phyloP scores from a whole-genome alignment of 2,329 filamentous ascomycete genomes.

The Trichophyton benhamiae region DNA sequence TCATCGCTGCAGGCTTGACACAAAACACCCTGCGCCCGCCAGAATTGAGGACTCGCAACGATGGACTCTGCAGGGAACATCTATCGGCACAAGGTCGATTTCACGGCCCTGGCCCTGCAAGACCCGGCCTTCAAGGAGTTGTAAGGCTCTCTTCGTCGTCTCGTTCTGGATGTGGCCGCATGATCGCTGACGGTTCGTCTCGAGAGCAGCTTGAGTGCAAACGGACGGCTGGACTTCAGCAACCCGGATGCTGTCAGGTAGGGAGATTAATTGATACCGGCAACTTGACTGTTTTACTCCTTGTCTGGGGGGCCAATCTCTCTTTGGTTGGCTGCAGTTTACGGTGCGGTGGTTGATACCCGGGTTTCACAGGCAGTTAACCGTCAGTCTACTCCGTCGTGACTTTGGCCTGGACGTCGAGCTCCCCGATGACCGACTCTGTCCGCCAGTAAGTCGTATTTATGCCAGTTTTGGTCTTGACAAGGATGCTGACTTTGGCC shows the following conservation, averaged over 20 bases:
- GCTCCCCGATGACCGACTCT: constrained; percentile 66
- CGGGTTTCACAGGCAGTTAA: constrained; percentile 46
- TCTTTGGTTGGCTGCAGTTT: not conserved
- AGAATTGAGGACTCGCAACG: not conserved
- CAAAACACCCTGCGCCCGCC: not conserved
- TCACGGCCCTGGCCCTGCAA: constrained; percentile 46
- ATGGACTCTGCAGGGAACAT: constrained; percentile 32
- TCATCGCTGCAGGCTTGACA: not conserved
- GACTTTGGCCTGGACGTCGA: constrained; percentile 63
- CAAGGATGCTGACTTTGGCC: not conserved
- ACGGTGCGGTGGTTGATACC: not conserved
- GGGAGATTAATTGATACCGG: constrained; percentile 10
- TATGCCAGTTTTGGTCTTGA: not conserved
- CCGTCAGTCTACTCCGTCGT: constrained; percentile 60
- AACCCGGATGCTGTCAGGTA: constrained; percentile 65
- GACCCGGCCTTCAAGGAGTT: constrained; percentile 48
- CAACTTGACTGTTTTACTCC: not conserved
- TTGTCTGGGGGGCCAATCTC: not conserved
- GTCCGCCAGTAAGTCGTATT: constrained; percentile 55
- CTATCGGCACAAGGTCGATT: constrained; percentile 50
- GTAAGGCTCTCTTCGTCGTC: constrained; percentile 23
- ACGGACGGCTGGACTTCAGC: constrained; percentile 63
- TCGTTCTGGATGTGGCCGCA: constrained; percentile 18
- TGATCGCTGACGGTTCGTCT: not conserved
- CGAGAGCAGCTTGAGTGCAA: constrained; percentile 37